Percentiles rank a stretch among this genome's conserved stretches.
Evolutionary conservation across 495 filamentous ascomycete genomes (phyloP).

Genomic region (Arthonia radiata): DNA sequence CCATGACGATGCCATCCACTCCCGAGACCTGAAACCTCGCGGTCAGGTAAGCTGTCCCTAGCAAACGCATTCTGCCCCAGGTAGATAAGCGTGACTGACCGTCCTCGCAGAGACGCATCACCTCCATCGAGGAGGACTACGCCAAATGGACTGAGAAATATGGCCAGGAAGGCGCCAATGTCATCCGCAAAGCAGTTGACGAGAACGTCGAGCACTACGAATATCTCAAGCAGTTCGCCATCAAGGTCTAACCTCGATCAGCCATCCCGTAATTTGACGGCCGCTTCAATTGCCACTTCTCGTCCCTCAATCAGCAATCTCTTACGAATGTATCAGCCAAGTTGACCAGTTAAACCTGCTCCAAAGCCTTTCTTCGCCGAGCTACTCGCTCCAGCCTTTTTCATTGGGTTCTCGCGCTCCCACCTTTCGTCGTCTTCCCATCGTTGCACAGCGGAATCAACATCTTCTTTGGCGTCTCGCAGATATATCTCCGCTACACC

Average conservation of each 20-base stretch:
- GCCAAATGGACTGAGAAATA: slow-evolving; percentile 61
- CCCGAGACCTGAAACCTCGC: slow-evolving; percentile 43
- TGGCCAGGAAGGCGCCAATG: slow-evolving; percentile 46
- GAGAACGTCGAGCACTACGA: slow-evolving; percentile 68
- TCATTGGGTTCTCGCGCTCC: too few relatives aligned
- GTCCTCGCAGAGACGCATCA: slow-evolving; percentile 26
- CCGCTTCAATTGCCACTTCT: too few relatives aligned
- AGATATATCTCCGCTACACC: too few relatives aligned
- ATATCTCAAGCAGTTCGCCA: slow-evolving; percentile 72
- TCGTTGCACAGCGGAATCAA: too few relatives aligned
- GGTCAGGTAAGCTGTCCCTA: slow-evolving; percentile 34
- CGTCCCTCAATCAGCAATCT: too few relatives aligned
- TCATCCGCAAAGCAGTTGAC: slow-evolving; percentile 54
- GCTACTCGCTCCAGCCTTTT: too few relatives aligned
- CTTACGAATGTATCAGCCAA: too few relatives aligned
- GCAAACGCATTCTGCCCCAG: slow-evolving; percentile 1
- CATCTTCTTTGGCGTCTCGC: too few relatives aligned
- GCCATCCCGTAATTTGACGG: too few relatives aligned
- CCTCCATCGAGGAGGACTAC: slow-evolving; percentile 46
- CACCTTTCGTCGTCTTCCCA: too few relatives aligned
- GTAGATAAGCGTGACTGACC: slow-evolving; percentile 1
- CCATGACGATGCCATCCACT: slow-evolving; percentile 78
- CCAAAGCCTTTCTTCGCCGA: too few relatives aligned
- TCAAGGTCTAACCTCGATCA: slow-evolving; percentile 39
- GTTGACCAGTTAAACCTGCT: too few relatives aligned